Base-by-base conservation (phyloP, 345 rosid species). In the Passiflora organensis region DNA sequence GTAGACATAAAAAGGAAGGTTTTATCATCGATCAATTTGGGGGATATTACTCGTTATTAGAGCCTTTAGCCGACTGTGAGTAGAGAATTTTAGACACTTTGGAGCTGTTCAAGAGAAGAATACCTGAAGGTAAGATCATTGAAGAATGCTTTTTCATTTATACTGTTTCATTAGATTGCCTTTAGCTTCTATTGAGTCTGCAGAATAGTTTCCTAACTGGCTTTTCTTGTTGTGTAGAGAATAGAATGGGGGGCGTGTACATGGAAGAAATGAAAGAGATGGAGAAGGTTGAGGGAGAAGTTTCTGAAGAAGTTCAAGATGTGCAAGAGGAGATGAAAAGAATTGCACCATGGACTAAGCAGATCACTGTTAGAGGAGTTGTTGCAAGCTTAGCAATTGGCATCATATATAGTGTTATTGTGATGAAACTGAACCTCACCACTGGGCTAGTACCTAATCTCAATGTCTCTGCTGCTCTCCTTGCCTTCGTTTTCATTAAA, bases 361-460 rank as follows among this genome's bases (percentile, higher is more conserved):
- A 93, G 69, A 86, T 93, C 45, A 89, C 99, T 8, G 10, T 83
- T 13, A 73, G 99, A 63, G 83, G 97, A 17, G 45, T 93, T 18
- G 20, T 89, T 11, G 83, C 94, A 1, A 85, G 99, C 55, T 20
- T 85, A 38, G 63, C 48, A 5, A 93, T 93, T 55, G 99, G 99
- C 2, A 48, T 73, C 63, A 73, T 93, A 0, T 93, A 89, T 78
- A 89, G 97, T 68, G 83, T 93, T 38, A 86, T 93, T 49, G 94
- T 89, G 32, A 80, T 68, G 79, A 93, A 93, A 72, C 82, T 93
- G 48, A 93, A 86, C 57, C 85, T 93, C 11, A 93, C 96, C 15
- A 89, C 99, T 6, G 99, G 97, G 14, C 69, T 93, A 28, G 96
- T 93, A 28, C 99, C 99, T 9, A 93, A 89, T 66, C 88, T 93